These are phyloP conservation scores for Pharnaceum exiguum DNA, from an alignment of 148 eudicot genomes.

Conservation along the genomic window DNA sequence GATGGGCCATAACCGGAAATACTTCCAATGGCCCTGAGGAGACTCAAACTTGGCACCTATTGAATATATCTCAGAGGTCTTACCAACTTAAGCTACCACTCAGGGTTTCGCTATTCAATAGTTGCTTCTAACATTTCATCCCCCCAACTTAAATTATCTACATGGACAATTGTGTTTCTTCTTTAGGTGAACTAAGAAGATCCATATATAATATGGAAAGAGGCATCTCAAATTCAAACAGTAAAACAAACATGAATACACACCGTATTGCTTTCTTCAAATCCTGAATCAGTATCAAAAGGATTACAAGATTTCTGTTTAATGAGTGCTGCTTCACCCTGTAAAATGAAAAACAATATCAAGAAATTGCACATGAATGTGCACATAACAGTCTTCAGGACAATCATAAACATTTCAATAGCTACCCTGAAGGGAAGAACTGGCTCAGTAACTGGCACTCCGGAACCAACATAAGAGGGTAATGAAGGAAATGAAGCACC, in stretches of 20 bases:
- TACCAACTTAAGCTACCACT: too few species aligned
- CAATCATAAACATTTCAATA: neutral
- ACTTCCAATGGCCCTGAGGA: too few species aligned
- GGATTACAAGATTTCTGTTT: constrained; percentile 59
- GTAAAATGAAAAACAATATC: constrained; percentile 15
- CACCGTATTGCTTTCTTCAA: constrained; percentile 59
- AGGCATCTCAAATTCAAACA: neutral
- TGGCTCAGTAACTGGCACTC: constrained; percentile 27
- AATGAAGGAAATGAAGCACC: constrained; percentile 28
- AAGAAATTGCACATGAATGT: neutral
- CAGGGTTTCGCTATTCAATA: too few species aligned
- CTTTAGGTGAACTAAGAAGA: too few species aligned
- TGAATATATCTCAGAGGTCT: too few species aligned
- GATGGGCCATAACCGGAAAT: too few species aligned
- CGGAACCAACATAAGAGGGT: constrained; percentile 30
- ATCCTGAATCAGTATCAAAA: constrained; percentile 62
- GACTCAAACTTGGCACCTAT: too few species aligned
- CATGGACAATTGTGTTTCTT: too few species aligned
- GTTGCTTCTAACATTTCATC: too few species aligned
- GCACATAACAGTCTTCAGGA: neutral
- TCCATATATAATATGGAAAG: neutral
- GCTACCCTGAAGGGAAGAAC: constrained; percentile 41
- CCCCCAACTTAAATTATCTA: neutral
- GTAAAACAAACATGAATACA: constrained; percentile 8
- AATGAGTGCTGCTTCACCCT: constrained; percentile 40